Percentiles rank a stretch among this genome's conserved stretches.
Conservation (phyloP, 257 asterid genomes). For the Agastache rugosa region DNA sequence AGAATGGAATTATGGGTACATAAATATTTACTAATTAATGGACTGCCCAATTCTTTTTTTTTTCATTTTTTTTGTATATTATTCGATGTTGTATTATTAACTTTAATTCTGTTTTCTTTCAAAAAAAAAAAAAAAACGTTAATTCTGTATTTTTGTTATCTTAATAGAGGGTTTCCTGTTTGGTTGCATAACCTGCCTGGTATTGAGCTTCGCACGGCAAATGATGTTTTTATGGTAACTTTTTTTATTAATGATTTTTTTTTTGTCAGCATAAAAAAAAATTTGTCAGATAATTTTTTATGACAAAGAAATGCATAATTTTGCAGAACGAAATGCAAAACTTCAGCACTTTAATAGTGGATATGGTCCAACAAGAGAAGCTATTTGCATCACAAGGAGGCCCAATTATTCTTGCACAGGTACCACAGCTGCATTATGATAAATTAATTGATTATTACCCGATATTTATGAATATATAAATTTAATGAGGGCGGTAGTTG, state of each 20-base stretch:
- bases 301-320: background rate
- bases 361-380: constrained; percentile 68
- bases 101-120: background rate
- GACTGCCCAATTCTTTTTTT: too few relatives aligned
- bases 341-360: constrained; percentile 65
- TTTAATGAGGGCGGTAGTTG: too few relatives aligned
- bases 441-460: background rate
- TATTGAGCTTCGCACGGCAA: constrained; percentile 60
- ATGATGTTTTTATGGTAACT: constrained; percentile 62
- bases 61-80: too few relatives aligned
- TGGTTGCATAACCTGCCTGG: constrained; percentile 77
- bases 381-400: constrained; percentile 93
- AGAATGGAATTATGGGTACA: constrained; percentile 86
- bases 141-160: background rate
- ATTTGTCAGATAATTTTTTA: too few relatives aligned
- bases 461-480: too few relatives aligned
- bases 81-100: too few relatives aligned
- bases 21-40: background rate
- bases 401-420: constrained; percentile 83
- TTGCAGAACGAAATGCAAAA: constrained; percentile 77
- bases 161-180: constrained; percentile 70
- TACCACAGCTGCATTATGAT: background rate
- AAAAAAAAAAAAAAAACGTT: too few relatives aligned
- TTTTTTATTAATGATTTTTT: background rate
- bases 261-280: background rate